Evolutionary conservation across 371 early-diverging fungal genomes (phyloP).

Genomic region (Nematocida sp.): DNA sequence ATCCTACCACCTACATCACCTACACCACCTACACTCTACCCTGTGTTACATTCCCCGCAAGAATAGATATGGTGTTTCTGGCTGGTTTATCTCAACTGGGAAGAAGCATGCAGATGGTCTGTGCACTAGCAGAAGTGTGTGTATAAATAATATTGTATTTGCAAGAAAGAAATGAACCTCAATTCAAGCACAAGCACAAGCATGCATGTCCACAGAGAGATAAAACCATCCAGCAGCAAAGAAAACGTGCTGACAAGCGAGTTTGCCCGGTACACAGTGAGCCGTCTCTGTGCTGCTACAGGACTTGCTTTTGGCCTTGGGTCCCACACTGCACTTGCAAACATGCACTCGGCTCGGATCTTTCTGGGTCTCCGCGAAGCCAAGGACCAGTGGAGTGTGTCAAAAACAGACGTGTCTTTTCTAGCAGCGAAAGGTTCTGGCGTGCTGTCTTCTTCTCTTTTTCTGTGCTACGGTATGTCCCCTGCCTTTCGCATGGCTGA

Average conservation of each 20-base stretch:
- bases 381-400: not conserved
- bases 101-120: too few relatives aligned
- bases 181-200: too few relatives aligned
- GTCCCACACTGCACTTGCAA: conserved; percentile 6
- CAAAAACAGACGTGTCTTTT: not conserved
- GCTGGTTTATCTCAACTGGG: too few relatives aligned
- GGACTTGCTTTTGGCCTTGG: conserved; percentile 1
- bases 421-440: not conserved
- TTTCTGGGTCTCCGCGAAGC: conserved; percentile 14
- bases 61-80: too few relatives aligned
- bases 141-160: too few relatives aligned
- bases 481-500: not conserved
- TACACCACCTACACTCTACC: too few relatives aligned
- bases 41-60: too few relatives aligned
- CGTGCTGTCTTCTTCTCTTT: conserved; percentile 6
- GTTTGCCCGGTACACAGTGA: conserved; percentile 9
- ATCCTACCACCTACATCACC: too few relatives aligned
- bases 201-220: too few relatives aligned
- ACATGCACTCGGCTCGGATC: conserved; percentile 44
- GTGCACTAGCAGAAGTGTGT: too few relatives aligned
- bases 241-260: conserved; percentile 8
- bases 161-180: too few relatives aligned
- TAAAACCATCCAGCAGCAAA: too few relatives aligned
- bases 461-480: conserved; percentile 7
- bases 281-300: not conserved